A percentile compares a stretch with the other conserved stretches of the same genome.
phyloP scores from a whole-genome alignment of 2,329 filamentous ascomycete genomes.

The Claviceps purpurea region DNA sequence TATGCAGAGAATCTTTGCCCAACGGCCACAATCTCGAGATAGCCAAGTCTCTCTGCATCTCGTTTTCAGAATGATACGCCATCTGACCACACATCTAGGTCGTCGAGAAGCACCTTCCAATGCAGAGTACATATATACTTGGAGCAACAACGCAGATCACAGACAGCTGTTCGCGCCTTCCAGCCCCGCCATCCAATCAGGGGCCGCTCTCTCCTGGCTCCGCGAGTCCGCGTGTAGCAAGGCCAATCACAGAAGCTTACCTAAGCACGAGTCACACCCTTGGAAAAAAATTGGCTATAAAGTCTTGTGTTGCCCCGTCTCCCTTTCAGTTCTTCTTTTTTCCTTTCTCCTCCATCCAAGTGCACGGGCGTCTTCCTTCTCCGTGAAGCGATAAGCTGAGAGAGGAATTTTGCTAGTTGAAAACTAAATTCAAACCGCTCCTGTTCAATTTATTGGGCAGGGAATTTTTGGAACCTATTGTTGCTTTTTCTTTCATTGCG shows the following conservation, averaged over 20 bases:
- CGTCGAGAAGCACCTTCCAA: neutral
- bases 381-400: slow-evolving; percentile 53
- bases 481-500: slow-evolving; percentile 28
- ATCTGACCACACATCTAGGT: too few relatives aligned
- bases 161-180: neutral
- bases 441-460: slow-evolving; percentile 50
- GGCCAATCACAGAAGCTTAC: slow-evolving; percentile 2
- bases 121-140: neutral
- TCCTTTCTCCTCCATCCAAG: slow-evolving; percentile 39
- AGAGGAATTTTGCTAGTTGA: slow-evolving; percentile 84
- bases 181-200: neutral
- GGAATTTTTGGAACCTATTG: slow-evolving; percentile 57
- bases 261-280: slow-evolving; percentile 2
- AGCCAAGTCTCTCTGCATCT: neutral
- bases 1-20: neutral
- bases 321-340: slow-evolving; percentile 21
- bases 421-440: slow-evolving; percentile 67
- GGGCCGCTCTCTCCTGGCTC: neutral
- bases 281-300: slow-evolving; percentile 17
- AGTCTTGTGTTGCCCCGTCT: slow-evolving; percentile 11
- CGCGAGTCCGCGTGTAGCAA: neutral
- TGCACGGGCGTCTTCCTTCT: slow-evolving; percentile 54
- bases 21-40: neutral
- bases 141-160: neutral
- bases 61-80: neutral